These are phyloP conservation scores for Ogataea trehaloabstinens DNA, from an alignment of 805 yeast genomes.

Conservation along the genomic window DNA sequence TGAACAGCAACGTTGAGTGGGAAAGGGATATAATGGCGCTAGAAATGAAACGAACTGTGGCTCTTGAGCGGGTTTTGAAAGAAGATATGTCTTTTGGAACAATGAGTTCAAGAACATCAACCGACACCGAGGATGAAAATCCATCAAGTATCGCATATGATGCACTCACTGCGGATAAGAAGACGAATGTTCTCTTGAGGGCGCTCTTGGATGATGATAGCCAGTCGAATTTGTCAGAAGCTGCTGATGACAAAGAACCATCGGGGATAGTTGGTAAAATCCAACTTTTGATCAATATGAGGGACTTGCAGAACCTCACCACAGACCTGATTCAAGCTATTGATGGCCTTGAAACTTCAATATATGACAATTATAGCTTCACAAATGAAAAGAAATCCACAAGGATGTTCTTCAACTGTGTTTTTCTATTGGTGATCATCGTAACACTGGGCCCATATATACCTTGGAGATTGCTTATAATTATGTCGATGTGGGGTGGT, in stretches of 20 bases:
- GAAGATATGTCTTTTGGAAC: constrained; percentile 9
- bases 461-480: constrained; percentile 64
- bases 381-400: constrained; percentile 68
- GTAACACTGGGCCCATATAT: constrained; percentile 48
- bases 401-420: constrained; percentile 46
- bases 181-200: constrained; percentile 13
- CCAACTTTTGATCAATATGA: constrained; percentile 57
- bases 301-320: constrained; percentile 69
- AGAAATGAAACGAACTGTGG: constrained; percentile 5
- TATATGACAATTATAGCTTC: constrained; percentile 66
- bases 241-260: constrained; percentile 6
- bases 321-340: constrained; percentile 49
- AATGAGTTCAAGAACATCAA: constrained; percentile 15
- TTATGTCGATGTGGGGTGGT: constrained; percentile 55
- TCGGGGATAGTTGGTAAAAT: constrained; percentile 28
- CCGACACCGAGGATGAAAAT: constrained; percentile 18
- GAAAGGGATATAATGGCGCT: constrained; percentile 12
- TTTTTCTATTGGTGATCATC: constrained; percentile 38
- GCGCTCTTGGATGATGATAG: constrained; percentile 14
- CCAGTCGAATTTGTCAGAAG: neutral
- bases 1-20: constrained; percentile 20
- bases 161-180: constrained; percentile 15
- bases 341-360: constrained; percentile 51
- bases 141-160: constrained; percentile 14
- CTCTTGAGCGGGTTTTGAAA: constrained; percentile 10